Conservation (phyloP, 139 green algal species). For the Chlorella sorokiniana region DNA sequence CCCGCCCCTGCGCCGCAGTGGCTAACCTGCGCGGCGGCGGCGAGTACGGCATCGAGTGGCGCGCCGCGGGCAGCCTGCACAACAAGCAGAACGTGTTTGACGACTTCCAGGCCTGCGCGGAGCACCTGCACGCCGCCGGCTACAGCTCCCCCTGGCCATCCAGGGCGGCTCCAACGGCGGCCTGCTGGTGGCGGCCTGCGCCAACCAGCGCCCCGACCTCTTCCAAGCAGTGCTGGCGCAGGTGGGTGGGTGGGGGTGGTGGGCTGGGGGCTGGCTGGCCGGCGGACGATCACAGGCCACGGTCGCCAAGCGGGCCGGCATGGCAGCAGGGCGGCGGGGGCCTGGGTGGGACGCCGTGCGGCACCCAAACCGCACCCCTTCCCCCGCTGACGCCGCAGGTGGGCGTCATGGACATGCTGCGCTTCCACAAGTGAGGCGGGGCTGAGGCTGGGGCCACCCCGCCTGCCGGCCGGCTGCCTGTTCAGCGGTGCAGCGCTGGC, state of each 20-base stretch:
- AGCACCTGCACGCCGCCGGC: conserved; percentile 64
- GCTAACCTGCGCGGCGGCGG: conserved; percentile 90
- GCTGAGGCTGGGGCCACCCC: not conserved
- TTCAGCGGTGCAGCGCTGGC: no score
- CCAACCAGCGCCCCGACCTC: conserved; percentile 93
- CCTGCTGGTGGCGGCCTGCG: conserved; percentile 89
- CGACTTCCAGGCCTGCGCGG: conserved; percentile 78
- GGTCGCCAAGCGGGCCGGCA: no score
- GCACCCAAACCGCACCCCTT: no score
- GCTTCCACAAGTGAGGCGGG: conserved; percentile 51
- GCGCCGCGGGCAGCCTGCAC: conserved; percentile 68
- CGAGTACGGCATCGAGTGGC: conserved; percentile 92
- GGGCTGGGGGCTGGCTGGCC: no score
- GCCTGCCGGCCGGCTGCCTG: no score
- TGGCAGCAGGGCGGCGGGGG: not conserved
- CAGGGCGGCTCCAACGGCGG: conserved; percentile 90
- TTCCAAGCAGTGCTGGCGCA: conserved; percentile 63
- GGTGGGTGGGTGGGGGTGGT: not conserved
- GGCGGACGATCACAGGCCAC: no score
- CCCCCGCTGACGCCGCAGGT: conserved; percentile 59
- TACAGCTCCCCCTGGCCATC: conserved; percentile 79
- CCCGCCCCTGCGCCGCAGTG: conserved; percentile 8
- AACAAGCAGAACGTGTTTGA: conserved; percentile 87
- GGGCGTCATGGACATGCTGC: conserved; percentile 93
- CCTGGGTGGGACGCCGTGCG: no score